Conservation (phyloP, 1,139 yeast genomes). For the Kurtzmaniella quercitrusa region DNA sequence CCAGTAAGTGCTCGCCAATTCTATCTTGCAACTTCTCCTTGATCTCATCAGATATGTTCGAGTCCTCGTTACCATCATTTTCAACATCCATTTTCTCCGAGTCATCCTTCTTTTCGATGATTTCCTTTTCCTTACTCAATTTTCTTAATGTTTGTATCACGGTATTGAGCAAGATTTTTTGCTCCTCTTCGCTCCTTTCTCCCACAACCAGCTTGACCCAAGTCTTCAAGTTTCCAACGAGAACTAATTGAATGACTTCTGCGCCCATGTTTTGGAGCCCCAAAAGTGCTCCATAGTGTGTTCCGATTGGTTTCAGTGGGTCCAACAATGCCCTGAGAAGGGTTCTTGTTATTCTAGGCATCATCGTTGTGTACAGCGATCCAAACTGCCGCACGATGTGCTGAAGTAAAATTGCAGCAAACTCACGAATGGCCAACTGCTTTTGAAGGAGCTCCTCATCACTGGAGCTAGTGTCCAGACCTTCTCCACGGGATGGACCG, state of each 20-base stretch:
- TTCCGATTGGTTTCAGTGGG: slow-evolving; percentile 70
- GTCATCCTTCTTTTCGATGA: slow-evolving; percentile 15
- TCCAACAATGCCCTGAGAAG: slow-evolving; percentile 87
- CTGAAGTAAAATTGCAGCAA: slow-evolving; percentile 79
- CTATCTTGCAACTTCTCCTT: slow-evolving; percentile 48
- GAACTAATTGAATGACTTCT: slow-evolving; percentile 81
- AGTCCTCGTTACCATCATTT: slow-evolving; percentile 28
- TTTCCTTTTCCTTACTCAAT: slow-evolving; percentile 16
- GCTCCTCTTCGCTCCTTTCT: slow-evolving; percentile 38
- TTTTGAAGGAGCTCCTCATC: slow-evolving; percentile 31
- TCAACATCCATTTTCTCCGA: slow-evolving; percentile 13
- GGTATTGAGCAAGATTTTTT: slow-evolving; percentile 41
- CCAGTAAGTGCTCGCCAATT: slow-evolving; percentile 59
- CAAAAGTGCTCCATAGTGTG: slow-evolving; percentile 86
- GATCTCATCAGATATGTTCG: slow-evolving; percentile 37
- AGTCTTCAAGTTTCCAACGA: slow-evolving; percentile 77
- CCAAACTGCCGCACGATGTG: slow-evolving; percentile 78
- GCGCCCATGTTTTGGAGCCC: slow-evolving; percentile 83
- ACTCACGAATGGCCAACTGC: slow-evolving; percentile 70
- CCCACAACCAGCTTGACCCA: slow-evolving; percentile 65
- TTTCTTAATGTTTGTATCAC: slow-evolving; percentile 53
- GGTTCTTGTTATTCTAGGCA: slow-evolving; percentile 93
- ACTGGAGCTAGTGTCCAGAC: slow-evolving; percentile 13
- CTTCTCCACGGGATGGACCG: slow-evolving; percentile 54
- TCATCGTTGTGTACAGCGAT: slow-evolving; percentile 80